phyloP scores from a whole-genome alignment of 257 asterid species.

The Primulina huaijiensis region DNA sequence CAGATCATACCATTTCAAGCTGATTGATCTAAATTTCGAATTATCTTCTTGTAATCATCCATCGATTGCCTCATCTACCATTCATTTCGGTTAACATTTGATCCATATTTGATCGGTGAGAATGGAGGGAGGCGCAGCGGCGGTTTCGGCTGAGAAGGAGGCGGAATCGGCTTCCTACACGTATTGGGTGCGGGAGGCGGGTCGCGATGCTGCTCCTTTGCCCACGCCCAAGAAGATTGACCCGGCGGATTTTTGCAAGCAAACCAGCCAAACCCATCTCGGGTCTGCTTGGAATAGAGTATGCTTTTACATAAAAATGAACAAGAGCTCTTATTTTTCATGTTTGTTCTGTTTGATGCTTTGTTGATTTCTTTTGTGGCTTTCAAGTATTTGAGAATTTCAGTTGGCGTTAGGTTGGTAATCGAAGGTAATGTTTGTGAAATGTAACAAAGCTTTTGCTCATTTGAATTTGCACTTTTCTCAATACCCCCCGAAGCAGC shows the following conservation, averaged over 20 bases:
- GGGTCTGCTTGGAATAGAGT: conserved; percentile 74
- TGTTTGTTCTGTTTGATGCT: not conserved
- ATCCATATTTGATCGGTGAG: conserved; percentile 6
- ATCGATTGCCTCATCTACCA: not conserved
- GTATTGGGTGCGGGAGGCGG: conserved; percentile 53
- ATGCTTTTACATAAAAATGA: conserved; percentile 12
- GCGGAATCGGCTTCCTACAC: conserved; percentile 47
- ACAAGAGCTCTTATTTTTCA: no score
- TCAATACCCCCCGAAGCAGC: no score
- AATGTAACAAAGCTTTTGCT: not conserved
- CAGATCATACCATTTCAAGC: not conserved
- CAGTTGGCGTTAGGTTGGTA: not conserved
- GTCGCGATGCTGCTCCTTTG: conserved; percentile 59
- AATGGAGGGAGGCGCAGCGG: conserved; percentile 54
- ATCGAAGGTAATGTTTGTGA: not conserved
- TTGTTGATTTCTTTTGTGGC: not conserved
- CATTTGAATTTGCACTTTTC: not conserved
- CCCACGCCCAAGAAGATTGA: conserved; percentile 58
- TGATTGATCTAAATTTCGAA: not conserved
- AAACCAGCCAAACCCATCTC: conserved; percentile 44
- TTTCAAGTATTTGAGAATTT: not conserved
- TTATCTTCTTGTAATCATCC: not conserved
- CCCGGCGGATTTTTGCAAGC: conserved; percentile 35
- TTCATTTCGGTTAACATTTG: conserved; percentile 14
- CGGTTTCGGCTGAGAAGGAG: conserved; percentile 34